A percentile compares a stretch with the other conserved stretches of the same genome.
Conservation (phyloP, 2,329 filamentous ascomycete genomes). For the Lojkania enalia region DNA sequence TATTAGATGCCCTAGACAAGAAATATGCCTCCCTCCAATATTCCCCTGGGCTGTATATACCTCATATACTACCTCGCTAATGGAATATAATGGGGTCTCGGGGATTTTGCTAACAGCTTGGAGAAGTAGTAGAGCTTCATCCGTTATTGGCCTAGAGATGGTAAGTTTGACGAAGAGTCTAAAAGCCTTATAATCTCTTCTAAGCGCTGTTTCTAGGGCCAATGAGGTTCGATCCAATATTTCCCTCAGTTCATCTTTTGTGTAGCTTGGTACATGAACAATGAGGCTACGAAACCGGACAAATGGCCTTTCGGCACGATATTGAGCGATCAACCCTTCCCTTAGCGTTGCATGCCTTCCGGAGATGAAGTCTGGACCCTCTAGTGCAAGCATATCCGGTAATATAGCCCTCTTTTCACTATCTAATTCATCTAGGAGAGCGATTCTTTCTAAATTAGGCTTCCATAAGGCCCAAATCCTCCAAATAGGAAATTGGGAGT, state of each 20-base stretch:
- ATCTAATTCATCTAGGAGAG: slow-evolving; percentile 17
- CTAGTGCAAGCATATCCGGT: slow-evolving; percentile 29
- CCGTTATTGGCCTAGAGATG: slow-evolving; percentile 22
- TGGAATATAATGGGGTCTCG: slow-evolving; percentile 10
- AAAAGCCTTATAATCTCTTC: slow-evolving; percentile 10
- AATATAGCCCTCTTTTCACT: slow-evolving; percentile 19
- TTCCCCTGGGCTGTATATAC: slow-evolving; percentile 14
- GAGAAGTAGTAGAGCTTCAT: slow-evolving; percentile 25
- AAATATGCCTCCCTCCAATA: slow-evolving; percentile 24
- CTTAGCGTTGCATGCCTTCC: slow-evolving; percentile 20
- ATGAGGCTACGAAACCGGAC: slow-evolving; percentile 24
- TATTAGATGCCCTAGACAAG: slow-evolving; percentile 22
- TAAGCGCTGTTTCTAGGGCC: slow-evolving; percentile 13
- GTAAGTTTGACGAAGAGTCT: slow-evolving; percentile 25
- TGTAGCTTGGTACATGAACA: slow-evolving; percentile 25
- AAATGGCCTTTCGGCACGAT: slow-evolving; percentile 15
- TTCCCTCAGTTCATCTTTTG: slow-evolving; percentile 20
- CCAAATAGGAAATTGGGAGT: slow-evolving; percentile 31
- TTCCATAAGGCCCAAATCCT: slow-evolving; percentile 36
- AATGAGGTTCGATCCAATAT: slow-evolving; percentile 18
- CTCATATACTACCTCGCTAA: slow-evolving; percentile 16
- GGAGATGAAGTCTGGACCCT: slow-evolving; percentile 36
- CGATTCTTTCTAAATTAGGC: slow-evolving; percentile 25
- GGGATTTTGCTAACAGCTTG: slow-evolving; percentile 23
- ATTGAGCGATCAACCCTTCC: slow-evolving; percentile 29